Base-by-base conservation (phyloP, 345 rosid species). In the Salix arbutifolia region DNA sequence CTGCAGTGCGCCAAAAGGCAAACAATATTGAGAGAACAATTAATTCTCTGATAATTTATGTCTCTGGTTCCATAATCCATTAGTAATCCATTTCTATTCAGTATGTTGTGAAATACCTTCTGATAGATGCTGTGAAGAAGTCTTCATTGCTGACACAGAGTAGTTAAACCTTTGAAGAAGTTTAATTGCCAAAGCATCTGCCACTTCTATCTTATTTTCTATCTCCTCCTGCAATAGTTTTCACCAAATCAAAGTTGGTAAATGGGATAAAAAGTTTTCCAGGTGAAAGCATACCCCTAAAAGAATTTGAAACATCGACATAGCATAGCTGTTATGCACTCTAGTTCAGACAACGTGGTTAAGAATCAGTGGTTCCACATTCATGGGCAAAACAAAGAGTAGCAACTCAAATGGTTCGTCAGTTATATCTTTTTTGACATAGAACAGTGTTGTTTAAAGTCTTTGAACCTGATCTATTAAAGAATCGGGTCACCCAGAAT, bases 181-280 rank as follows among this genome's bases (percentile, higher is more conserved):
- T 87, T 96, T 93, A 73, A 87, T 78, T 14, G 97, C 89, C 91
- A 96, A 86, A 78, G 97, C 98, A 88, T 96, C 98, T 4, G 87
- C 94, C 52, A 93, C 91, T 87, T 96, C 97, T 74, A 93, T 93
- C 88, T 87, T 90, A 90, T 92, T 91, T 84, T 93, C 99, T 69
- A 92, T 81, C 72, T 87, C 98, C 83, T 92, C 99, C 99, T 96
- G 87, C 70, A 87, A 73, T 26, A 23, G 76, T 26, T 65, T 65
- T 74, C 46, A 67, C 52, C 79, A 17, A 8, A 21, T 18, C 46
- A 5, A 30, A 46, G 14, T 53, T 33, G 3, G 5, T 33, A 46
- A 52, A 60, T 60, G 9, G 68, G 72, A 53, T 16, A 42, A 31
- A 33, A 76, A 19, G 16, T 14, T 35, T 53, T 30, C 19, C 17